Conservation (phyloP, 768 basidiomycete genomes). For the Pleurotus salmoneostramineus region DNA sequence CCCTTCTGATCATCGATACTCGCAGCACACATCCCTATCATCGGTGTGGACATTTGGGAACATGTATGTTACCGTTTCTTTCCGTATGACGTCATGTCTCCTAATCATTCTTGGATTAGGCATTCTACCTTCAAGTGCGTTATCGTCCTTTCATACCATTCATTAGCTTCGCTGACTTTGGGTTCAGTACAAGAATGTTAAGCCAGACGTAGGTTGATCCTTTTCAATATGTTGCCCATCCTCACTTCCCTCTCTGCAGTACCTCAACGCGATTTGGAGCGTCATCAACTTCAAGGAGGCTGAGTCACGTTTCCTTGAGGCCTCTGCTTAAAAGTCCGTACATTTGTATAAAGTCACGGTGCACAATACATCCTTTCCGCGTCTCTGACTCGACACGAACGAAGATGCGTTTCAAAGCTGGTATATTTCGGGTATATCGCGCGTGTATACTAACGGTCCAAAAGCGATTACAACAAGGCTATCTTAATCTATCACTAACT, state of each 20-base stretch:
- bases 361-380: not conserved
- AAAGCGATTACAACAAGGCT: not conserved
- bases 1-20: conserved; percentile 1
- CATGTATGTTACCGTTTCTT: conserved; percentile 50
- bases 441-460: no score
- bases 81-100: conserved; percentile 8
- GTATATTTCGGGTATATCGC: not conserved
- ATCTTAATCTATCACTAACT: not conserved
- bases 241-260: conserved; percentile 39
- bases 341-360: not conserved
- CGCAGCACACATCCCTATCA: conserved; percentile 79
- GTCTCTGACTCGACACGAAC: no score
- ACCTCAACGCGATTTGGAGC: conserved; percentile 92
- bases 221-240: not conserved
- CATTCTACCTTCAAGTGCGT: conserved; percentile 64
- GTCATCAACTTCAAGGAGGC: conserved; percentile 97
- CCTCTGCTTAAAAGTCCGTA: conserved; percentile 16
- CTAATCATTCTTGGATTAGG: conserved; percentile 29
- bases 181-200: conserved; percentile 82
- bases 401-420: not conserved
- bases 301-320: conserved; percentile 49
- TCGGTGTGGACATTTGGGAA: conserved; percentile 98
- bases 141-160: no score
- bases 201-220: conserved; percentile 72
- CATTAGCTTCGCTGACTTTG: conserved; percentile 10